A percentile compares a stretch with the other conserved stretches of the same genome.
These are phyloP conservation scores for Aphanomyces astaci DNA, from an alignment of 352 stramenopile species.

Conservation along the genomic window DNA sequence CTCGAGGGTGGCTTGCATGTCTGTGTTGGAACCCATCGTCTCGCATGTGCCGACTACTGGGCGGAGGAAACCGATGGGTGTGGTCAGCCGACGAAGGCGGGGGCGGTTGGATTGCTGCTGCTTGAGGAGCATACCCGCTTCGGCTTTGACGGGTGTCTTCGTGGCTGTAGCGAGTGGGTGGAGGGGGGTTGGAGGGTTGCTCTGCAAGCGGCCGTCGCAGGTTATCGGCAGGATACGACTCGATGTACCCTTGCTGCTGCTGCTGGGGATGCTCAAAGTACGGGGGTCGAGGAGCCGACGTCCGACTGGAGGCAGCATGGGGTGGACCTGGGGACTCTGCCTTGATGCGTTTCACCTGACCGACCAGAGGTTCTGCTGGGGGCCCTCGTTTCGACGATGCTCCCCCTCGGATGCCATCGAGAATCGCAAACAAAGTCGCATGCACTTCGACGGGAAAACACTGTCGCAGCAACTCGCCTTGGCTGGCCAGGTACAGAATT, in stretches of 20 bases:
- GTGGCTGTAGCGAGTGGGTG: neutral
- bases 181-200: neutral
- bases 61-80: neutral
- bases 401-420: neutral
- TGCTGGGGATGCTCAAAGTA: constrained; percentile 3
- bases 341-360: neutral
- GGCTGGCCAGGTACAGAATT: constrained; percentile 10
- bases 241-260: neutral
- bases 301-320: neutral
- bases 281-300: neutral
- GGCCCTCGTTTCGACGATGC: neutral
- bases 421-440: constrained; percentile 6
- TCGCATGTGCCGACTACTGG: neutral
- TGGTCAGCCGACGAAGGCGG: neutral
- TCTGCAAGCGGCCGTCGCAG: neutral
- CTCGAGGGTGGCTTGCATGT: neutral
- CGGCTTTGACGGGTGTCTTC: neutral
- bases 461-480: constrained; percentile 6
- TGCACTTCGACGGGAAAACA: constrained; percentile 19
- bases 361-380: neutral
- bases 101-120: neutral
- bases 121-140: neutral
- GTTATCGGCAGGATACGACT: neutral
- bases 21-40: neutral
- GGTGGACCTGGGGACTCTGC: neutral